Base-by-base conservation (phyloP, 345 rosid species). In the Gossypium herbaceum region DNA sequence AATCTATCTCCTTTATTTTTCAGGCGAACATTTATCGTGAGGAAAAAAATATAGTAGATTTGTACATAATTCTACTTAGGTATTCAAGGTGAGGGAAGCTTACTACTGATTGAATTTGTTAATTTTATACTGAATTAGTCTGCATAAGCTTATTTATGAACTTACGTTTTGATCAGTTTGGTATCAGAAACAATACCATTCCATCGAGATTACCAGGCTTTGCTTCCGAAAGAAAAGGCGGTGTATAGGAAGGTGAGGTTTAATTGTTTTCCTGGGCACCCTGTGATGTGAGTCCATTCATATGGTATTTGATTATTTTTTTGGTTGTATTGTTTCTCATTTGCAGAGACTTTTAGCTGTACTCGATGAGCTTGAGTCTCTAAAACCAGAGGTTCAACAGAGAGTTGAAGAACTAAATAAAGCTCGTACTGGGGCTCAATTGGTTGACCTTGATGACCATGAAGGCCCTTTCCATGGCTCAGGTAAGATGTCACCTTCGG, bases 131-230 rank as follows among this genome's bases (percentile, higher is more conserved):
- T 70, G 50, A 65, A 59, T 59, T 59, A 44, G 0, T 22, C 19
- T 76, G 29, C 3, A 27, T 69, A 59, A 78, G 47, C 58, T 79
- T 65, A 64, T 73, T 64, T 57, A 50, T 75, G 68, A 75, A 8
- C 10, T 45, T 65, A 52, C 62, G 55, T 68, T 54, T 41, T 58
- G 12, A 51, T 61, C 86, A 95, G 98, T 88, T 89, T 95, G 90
- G 92, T 93, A 29, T 89, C 97, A 48, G 99, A 95, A 81, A 95
- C 97, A 7, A 95, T 93, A 75, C 99, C 97, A 0, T 88, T 78
- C 70, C 99, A 95, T 84, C 91, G 88, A 76, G 99, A 93, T 80
- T 93, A 91, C 68, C 94, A 82, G 44, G 81, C 73, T 44, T 79
- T 81, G 71, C 85, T 75, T 79, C 73, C 83, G 47, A 93, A 85